phyloP scores from a whole-genome alignment of 2,329 filamentous ascomycete genomes.

The Xylaria sp. region DNA sequence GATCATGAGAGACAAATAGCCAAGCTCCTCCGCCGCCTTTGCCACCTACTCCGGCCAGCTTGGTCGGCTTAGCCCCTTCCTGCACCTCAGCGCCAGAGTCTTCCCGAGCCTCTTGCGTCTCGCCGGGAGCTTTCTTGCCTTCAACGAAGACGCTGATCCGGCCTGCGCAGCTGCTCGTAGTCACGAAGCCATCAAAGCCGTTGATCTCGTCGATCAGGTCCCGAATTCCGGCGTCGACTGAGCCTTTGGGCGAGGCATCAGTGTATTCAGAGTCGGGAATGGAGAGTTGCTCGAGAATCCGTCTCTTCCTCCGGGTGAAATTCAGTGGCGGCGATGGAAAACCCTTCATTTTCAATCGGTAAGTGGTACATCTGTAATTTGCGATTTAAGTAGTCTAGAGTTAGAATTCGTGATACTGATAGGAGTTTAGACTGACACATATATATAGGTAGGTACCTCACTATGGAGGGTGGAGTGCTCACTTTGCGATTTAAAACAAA shows the following conservation, averaged over 20 bases:
- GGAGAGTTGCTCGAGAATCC: slow-evolving; percentile 71
- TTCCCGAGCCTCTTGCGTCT: slow-evolving; percentile 17
- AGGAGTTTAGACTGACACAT: neutral
- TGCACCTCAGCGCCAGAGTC: slow-evolving; percentile 18
- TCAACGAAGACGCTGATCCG: slow-evolving; percentile 87
- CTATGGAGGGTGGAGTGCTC: no score
- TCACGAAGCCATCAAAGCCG: slow-evolving; percentile 72
- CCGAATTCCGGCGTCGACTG: slow-evolving; percentile 77
- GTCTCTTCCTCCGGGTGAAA: slow-evolving; percentile 67
- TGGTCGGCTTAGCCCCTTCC: slow-evolving; percentile 32
- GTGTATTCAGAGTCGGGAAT: slow-evolving; percentile 72
- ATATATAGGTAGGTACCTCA: no score
- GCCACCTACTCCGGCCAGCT: slow-evolving; percentile 68
- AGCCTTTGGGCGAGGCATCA: slow-evolving; percentile 87
- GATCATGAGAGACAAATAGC: slow-evolving; percentile 87
- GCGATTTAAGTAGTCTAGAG: neutral
- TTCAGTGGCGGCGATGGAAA: slow-evolving; percentile 29
- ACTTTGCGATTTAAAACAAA: no score
- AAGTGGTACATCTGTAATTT: neutral
- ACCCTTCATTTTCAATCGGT: neutral
- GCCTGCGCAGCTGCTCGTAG: slow-evolving; percentile 91
- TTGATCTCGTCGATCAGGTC: slow-evolving; percentile 82
- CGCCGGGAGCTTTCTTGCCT: slow-evolving; percentile 55
- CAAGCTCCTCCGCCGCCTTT: slow-evolving; percentile 85
- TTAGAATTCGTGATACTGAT: neutral